Conservation (phyloP, 2,329 filamentous ascomycete genomes). For the Elsinoe batatas region DNA sequence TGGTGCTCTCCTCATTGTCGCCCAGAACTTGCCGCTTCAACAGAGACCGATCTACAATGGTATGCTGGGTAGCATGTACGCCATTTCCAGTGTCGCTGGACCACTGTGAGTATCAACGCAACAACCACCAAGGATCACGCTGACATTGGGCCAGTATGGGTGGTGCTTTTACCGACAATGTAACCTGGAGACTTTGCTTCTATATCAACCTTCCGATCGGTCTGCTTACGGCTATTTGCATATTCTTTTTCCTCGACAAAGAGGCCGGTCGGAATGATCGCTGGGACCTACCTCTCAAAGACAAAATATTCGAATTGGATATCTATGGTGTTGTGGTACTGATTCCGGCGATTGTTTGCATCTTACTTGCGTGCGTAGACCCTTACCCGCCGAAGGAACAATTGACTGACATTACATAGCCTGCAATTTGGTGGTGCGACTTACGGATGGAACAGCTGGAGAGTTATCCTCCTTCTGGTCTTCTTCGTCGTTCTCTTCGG, state of each 20-base stretch:
- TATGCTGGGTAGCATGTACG: conserved; percentile 36
- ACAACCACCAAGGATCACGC: neutral
- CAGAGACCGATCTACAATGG: conserved; percentile 42
- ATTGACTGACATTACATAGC: neutral
- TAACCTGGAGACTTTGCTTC: conserved; percentile 35
- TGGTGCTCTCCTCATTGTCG: conserved; percentile 40
- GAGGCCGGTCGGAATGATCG: conserved; percentile 26
- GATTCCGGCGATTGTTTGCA: conserved; percentile 37
- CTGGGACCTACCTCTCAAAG: conserved; percentile 16
- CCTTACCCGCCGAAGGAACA: conserved; percentile 27
- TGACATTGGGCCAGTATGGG: conserved; percentile 21
- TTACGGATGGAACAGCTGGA: conserved; percentile 25
- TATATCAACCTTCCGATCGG: conserved; percentile 47
- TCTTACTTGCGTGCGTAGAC: conserved; percentile 33
- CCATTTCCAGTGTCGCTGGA: conserved; percentile 39
- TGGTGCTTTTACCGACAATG: conserved; percentile 30
- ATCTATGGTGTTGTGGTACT: conserved; percentile 39
- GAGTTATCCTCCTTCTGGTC: conserved; percentile 26
- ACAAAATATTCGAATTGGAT: conserved; percentile 37
- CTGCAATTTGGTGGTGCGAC: conserved; percentile 28
- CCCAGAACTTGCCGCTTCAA: conserved; percentile 35
- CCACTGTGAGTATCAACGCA: conserved; percentile 28
- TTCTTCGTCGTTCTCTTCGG: conserved; percentile 22
- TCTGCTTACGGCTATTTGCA: conserved; percentile 28
- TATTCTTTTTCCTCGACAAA: conserved; percentile 31